Evolutionary conservation across 208 protist species (phyloP), one percentile per base, ranked within the genome.

Genomic region (Leishmania amazonensis): DNA sequence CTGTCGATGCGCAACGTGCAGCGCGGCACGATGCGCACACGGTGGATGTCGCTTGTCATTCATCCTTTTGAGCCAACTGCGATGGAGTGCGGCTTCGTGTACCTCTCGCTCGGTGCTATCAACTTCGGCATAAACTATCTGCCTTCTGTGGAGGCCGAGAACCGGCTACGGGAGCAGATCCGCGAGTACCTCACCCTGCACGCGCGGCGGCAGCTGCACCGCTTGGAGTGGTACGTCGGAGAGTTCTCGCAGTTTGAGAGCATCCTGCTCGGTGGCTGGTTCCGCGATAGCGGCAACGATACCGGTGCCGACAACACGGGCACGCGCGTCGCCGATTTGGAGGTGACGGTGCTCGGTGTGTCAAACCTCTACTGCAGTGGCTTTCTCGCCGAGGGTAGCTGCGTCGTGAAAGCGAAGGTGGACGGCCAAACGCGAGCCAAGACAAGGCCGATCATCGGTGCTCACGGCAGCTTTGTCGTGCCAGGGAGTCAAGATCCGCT

Each of bases 191-290:
- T 97, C 42, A 47, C 64, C n/a, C 53, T 17, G 11, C 74, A 85
- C 58, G 78, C 75, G 24, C 92, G 85, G 4, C 49, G 76, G 70
- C 89, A 95, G 78, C 88, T 97, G 65, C 93, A 97, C 84, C 85
- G 88, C 28, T 85, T 97, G 67, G 91, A 97, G 86, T 94, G 88
- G 88, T 96, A 89, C 80, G 89, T 96, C 19, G 94, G 90, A 40
- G 89, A 93, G 79, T 92, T 91, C 72, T 86, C 86, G 45, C 72
- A 87, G 17, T 77, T 85, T 35, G 90, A 94, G 79, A 91, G 80
- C 64, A 75, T 87, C 45, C 31, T 91, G 49, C 78, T 91, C 45
- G 76, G 81, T n/a, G 77, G 68, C 49, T 81, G 86, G 71, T 87
- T 91, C 72, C 77, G 78, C 71, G 78, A 77, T 42, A 76, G 31